These are phyloP conservation scores for Mantamonas sphyraenae DNA, from an alignment of 78 protist species.

Conservation along the genomic window DNA sequence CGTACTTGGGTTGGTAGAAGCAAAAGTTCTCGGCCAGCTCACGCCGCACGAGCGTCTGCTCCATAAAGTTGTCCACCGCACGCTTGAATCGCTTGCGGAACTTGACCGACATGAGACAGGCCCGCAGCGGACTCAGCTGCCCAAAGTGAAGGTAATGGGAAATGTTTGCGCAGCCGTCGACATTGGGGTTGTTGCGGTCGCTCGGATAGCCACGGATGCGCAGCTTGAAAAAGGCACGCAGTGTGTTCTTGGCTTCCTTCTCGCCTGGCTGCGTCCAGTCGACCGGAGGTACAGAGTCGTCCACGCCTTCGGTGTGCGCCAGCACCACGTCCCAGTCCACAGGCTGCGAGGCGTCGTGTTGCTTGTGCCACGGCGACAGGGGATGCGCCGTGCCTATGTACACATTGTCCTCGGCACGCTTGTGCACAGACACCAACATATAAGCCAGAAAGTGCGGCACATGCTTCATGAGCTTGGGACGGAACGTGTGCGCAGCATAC, in stretches of 20 bases:
- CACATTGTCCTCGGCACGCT: no score
- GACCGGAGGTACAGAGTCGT: background rate
- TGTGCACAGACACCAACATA: no score
- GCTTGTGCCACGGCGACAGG: no score
- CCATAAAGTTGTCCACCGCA: constrained; percentile 10
- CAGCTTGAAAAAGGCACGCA: constrained; percentile 2
- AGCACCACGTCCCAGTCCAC: background rate
- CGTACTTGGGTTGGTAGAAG: constrained; percentile 33
- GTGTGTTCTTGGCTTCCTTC: background rate
- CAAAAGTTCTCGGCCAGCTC: constrained; percentile 62
- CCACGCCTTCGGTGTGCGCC: no score
- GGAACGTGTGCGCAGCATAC: constrained; percentile 47
- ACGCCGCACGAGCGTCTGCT: constrained; percentile 51
- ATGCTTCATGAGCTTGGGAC: constrained; percentile 34
- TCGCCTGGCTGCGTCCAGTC: constrained; percentile 6
- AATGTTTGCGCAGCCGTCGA: background rate
- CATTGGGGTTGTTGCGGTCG: constrained; percentile 43
- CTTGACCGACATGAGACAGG: background rate
- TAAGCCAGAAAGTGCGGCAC: no score
- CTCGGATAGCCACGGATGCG: constrained; percentile 6
- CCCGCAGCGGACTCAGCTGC: constrained; percentile 36
- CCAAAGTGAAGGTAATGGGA: constrained; percentile 48
- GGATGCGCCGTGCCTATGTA: no score
- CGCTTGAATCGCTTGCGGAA: background rate
- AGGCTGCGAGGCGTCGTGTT: background rate